Percentiles rank a stretch among this genome's conserved stretches.
Evolutionary conservation across 2,329 filamentous ascomycete genomes (phyloP).

Genomic region (Monilinia laxa): DNA sequence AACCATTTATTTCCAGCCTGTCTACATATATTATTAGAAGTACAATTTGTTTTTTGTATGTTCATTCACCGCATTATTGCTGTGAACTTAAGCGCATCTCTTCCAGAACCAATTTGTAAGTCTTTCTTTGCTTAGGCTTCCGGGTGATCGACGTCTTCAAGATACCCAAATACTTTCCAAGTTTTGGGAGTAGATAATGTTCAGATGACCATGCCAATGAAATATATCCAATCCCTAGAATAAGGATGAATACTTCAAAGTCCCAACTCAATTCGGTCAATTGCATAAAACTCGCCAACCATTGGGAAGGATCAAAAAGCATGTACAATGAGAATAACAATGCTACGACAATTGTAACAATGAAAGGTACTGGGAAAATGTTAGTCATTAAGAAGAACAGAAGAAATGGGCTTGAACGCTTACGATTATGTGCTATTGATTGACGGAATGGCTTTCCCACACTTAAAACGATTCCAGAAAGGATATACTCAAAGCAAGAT

Average conservation of each 20-base stretch:
- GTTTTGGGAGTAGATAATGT: constrained; percentile 62
- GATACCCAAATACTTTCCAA: constrained; percentile 67
- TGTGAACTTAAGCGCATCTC: constrained; percentile 49
- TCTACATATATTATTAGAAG: constrained; percentile 13
- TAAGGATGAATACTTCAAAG: constrained; percentile 73
- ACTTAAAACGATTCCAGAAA: constrained; percentile 84
- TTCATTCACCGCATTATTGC: constrained; percentile 26
- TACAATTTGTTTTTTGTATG: background rate
- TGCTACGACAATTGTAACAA: constrained; percentile 69
- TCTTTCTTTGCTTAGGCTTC: constrained; percentile 74
- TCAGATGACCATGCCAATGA: constrained; percentile 69
- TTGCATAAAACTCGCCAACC: constrained; percentile 76
- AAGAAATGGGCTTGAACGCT: constrained; percentile 41
- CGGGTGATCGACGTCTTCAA: constrained; percentile 57
- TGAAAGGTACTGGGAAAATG: constrained; percentile 68
- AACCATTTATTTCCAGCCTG: background rate
- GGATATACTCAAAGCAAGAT: constrained; percentile 92
- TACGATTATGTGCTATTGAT: constrained; percentile 74
- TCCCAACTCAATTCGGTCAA: constrained; percentile 71
- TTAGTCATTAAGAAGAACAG: constrained; percentile 16
- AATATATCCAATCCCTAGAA: constrained; percentile 69
- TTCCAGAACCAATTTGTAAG: constrained; percentile 80
- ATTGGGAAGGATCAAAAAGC: constrained; percentile 69
- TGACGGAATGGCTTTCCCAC: constrained; percentile 91
- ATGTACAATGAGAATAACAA: constrained; percentile 73